Conservation (phyloP, 179 eudicot genomes). For the Carnegiea gigantea region DNA sequence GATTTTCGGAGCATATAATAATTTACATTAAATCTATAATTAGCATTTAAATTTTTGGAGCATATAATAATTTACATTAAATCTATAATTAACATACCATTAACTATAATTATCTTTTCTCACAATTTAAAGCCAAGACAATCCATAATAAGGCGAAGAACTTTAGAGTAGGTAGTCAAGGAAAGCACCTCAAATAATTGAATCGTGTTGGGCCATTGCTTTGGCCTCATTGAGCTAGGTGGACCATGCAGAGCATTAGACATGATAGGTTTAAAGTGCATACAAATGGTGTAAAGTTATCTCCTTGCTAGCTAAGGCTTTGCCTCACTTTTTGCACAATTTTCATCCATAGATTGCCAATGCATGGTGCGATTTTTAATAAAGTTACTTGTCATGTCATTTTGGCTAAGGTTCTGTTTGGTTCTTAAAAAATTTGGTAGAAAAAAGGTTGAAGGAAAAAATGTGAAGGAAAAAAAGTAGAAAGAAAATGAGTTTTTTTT, state of each 20-base stretch:
- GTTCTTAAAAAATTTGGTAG: no score
- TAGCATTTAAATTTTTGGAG: no score
- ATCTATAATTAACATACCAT: no score
- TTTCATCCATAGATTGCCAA: background rate
- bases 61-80: no score
- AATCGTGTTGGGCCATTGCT: background rate
- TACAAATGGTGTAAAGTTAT: background rate
- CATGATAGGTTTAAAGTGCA: background rate
- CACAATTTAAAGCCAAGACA: no score
- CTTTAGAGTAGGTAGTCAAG: background rate
- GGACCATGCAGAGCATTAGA: background rate
- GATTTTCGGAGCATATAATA: no score
- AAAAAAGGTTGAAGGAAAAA: no score
- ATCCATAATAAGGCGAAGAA: background rate
- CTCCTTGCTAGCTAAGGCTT: slow-evolving; percentile 1
- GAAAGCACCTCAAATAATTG: slow-evolving; percentile 2
- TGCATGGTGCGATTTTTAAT: background rate
- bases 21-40: no score
- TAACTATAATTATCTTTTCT: no score
- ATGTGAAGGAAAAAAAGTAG: no score
- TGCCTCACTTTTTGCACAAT: background rate
- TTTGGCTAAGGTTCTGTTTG: no score
- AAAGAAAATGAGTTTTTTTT: no score
- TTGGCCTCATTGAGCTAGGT: background rate
- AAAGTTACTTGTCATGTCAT: background rate